These are phyloP conservation scores for Leptographium radiaticola DNA, from an alignment of 2,329 filamentous ascomycete genomes.

Conservation along the genomic window DNA sequence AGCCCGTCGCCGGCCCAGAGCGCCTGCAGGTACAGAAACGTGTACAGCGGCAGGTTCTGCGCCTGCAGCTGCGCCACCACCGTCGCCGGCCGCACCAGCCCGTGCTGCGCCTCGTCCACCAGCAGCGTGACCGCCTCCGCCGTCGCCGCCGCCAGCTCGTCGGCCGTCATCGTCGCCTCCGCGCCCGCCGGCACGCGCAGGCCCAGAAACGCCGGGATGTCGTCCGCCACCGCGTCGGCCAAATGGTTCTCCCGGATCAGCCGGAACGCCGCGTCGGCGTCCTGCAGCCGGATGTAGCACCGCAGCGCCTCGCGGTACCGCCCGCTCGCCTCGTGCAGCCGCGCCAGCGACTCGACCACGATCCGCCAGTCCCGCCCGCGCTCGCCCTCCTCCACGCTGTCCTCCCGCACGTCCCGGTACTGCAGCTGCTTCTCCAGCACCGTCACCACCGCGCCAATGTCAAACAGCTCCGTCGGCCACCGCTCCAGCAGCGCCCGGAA, in stretches of 20 bases:
- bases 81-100: conserved; percentile 62
- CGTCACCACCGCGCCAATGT: conserved; percentile 61
- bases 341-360: conserved; percentile 75
- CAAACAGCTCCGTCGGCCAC: conserved; percentile 78
- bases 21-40: conserved; percentile 83
- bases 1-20: conserved; percentile 70
- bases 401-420: conserved; percentile 60
- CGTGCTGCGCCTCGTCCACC: conserved; percentile 82
- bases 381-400: conserved; percentile 60
- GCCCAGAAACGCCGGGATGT: conserved; percentile 79
- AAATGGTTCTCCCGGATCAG: conserved; percentile 81
- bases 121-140: conserved; percentile 75
- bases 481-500: conserved; percentile 68
- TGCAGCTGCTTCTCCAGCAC: conserved; percentile 73
- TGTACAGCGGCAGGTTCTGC: conserved; percentile 56
- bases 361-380: conserved; percentile 75
- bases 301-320: conserved; percentile 72
- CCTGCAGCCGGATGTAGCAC: conserved; percentile 81
- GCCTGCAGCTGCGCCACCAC: conserved; percentile 68
- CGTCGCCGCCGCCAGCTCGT: conserved; percentile 67
- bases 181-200: conserved; percentile 68
- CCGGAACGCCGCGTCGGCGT: conserved; percentile 78
- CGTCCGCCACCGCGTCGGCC: conserved; percentile 77
- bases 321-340: conserved; percentile 69
- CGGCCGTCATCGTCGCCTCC: conserved; percentile 47